phyloP scores from a whole-genome alignment of 805 yeast genomes.

The Lipomyces yamadae region DNA sequence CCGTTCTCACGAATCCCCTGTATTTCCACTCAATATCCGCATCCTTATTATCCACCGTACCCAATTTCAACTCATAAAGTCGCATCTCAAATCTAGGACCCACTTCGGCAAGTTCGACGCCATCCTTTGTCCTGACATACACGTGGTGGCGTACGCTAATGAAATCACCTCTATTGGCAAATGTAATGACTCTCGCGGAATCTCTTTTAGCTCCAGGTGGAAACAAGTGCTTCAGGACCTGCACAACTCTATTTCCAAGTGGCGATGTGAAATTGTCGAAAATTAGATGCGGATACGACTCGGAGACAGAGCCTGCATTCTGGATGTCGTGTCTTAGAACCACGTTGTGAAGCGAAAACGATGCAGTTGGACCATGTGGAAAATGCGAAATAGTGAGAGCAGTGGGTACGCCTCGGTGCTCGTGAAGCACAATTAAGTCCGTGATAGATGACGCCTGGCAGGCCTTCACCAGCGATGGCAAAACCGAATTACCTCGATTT shows the following conservation, averaged over 20 bases:
- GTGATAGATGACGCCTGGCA: slow-evolving; percentile 81
- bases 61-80: slow-evolving; percentile 82
- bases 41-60: slow-evolving; percentile 92
- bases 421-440: slow-evolving; percentile 86
- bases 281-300: slow-evolving; percentile 90
- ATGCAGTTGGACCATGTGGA: slow-evolving; percentile 97
- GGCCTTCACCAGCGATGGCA: slow-evolving; percentile 82
- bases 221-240: slow-evolving; percentile 82
- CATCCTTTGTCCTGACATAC: slow-evolving; percentile 84
- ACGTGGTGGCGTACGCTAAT: slow-evolving; percentile 95
- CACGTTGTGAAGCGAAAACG: slow-evolving; percentile 92
- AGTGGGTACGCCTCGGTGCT: slow-evolving; percentile 98
- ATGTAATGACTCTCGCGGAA: slow-evolving; percentile 88
- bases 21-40: slow-evolving; percentile 98
- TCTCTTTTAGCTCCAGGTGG: slow-evolving; percentile 97
- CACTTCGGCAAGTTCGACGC: slow-evolving; percentile 90
- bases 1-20: slow-evolving; percentile 91
- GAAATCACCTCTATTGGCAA: slow-evolving; percentile 87
- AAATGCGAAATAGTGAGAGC: slow-evolving; percentile 90
- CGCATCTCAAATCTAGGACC: slow-evolving; percentile 99
- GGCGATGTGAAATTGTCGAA: slow-evolving; percentile 86
- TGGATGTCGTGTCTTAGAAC: slow-evolving; percentile 90
- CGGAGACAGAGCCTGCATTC: slow-evolving; percentile 84
- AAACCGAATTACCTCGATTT: slow-evolving; percentile 90
- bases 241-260: slow-evolving; percentile 80